These are phyloP conservation scores for Globisporangium okanoganense DNA, from an alignment of 352 stramenopile species.

Conservation along the genomic window DNA sequence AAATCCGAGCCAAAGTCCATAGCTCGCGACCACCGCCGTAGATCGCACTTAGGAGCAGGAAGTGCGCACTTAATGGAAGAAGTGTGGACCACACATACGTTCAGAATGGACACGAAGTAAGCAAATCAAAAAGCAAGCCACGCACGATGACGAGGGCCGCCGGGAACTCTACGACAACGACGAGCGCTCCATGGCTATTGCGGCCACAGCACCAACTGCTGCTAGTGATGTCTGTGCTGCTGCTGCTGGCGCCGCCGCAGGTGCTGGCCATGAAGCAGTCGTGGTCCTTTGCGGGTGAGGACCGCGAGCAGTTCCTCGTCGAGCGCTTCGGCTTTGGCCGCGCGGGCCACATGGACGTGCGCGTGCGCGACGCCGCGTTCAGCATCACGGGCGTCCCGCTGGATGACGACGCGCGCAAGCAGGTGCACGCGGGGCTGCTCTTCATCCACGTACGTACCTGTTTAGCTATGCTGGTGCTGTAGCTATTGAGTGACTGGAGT, in stretches of 20 bases:
- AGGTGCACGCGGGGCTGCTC: constrained; percentile 42
- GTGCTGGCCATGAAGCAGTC: constrained; percentile 65
- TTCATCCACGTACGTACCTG: constrained; percentile 52
- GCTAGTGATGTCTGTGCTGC: not conserved
- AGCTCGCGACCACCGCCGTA: too few relatives aligned
- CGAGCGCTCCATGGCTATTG: not conserved
- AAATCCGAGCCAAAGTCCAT: too few relatives aligned
- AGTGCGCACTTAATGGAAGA: too few relatives aligned
- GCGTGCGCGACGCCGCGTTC: constrained; percentile 50
- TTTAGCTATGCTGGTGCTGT: too few relatives aligned
- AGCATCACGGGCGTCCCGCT: not conserved
- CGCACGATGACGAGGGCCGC: not conserved
- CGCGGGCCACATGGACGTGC: constrained; percentile 63
- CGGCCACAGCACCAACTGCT: not conserved
- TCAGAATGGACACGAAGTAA: too few relatives aligned
- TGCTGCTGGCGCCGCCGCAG: not conserved
- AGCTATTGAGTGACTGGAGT: too few relatives aligned
- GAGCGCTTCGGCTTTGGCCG: constrained; percentile 88
- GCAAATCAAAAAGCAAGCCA: not conserved
- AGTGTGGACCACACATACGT: too few relatives aligned
- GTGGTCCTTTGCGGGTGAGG: constrained; percentile 66
- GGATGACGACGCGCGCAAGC: not conserved
- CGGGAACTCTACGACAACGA: too few relatives aligned
- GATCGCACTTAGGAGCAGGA: too few relatives aligned
- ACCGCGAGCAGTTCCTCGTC: constrained; percentile 79